phyloP scores from a whole-genome alignment of 192 early-diverging fungal species.

The Coemansia pectinata region DNA sequence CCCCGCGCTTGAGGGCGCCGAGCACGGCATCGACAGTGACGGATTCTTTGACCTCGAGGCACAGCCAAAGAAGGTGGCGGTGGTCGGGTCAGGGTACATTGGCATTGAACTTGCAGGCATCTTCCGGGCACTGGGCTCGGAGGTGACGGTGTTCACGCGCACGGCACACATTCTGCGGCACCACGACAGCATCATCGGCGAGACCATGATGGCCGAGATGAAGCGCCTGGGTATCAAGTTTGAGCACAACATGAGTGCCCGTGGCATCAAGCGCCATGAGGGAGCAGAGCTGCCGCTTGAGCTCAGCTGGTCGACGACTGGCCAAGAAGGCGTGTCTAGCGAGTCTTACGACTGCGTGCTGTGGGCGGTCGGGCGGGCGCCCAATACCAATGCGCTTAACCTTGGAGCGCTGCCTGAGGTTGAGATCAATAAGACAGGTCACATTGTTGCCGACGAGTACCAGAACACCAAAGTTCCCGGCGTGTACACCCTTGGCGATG shows the following conservation, averaged over 20 bases:
- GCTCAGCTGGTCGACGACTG: conserved; percentile 43
- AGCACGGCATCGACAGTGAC: conserved; percentile 88
- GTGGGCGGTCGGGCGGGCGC: conserved; percentile 88
- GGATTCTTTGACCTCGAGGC: conserved; percentile 93
- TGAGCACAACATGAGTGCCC: conserved; percentile 64
- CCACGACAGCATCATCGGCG: conserved; percentile 84
- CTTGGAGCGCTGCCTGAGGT: conserved; percentile 65
- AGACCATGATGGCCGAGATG: conserved; percentile 77
- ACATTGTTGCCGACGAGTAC: conserved; percentile 82
- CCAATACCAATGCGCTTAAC: conserved; percentile 73
- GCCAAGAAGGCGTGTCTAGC: conserved; percentile 16
- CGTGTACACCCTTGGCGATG: conserved; percentile 92
- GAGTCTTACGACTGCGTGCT: conserved; percentile 82
- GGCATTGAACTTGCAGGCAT: conserved; percentile 95
- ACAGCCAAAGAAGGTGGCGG: conserved; percentile 89
- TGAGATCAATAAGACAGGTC: conserved; percentile 64
- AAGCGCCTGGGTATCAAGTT: conserved; percentile 80
- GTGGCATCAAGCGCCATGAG: conserved; percentile 61
- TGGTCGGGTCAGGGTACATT: conserved; percentile 94
- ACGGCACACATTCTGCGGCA: conserved; percentile 79
- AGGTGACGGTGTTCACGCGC: conserved; percentile 85
- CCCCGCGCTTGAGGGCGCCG: conserved; percentile 80
- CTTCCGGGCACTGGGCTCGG: conserved; percentile 83
- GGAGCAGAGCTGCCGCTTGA: conserved; percentile 58
- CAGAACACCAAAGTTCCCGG: conserved; percentile 74